Base-by-base conservation (phyloP, 371 early-diverging fungal species). In the Mucor indicus region DNA sequence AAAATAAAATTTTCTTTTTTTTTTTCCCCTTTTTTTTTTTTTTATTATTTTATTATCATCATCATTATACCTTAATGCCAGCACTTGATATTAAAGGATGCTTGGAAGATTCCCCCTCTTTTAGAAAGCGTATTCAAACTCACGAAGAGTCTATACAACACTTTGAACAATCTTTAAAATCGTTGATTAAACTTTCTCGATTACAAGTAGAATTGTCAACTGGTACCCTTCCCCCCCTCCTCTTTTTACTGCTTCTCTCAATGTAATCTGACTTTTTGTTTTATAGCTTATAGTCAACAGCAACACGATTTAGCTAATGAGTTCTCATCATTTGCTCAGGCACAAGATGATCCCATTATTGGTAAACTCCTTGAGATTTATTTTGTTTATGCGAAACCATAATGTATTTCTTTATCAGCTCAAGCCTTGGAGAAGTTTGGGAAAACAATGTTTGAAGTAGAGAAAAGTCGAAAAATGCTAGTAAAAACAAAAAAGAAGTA, bases 261-360 rank as follows among this genome's bases (percentile, higher is more conserved):
- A 24, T 17, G 5, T 27, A 19, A 38, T 17, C 17, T 46, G n/a
- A 13, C 19, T 38, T 27, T 37, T 45, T 13, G 20, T 5, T 9
- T 49, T 24, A 35, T 48, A 81, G 81, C 72, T 21, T 77, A 77
- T 44, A 74, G 79, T 41, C 53, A 69, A 30, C 75, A 69, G 22
- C 82, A 82, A 35, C 57, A 69, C 17, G 76, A 77, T 42, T 63
- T 82, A 27, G 80, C 82, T 13, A 60, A 64, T 7, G 79, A 78
- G 43, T 73, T 78, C 40, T 44, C 62, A 38, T 44, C 75, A 1
- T 69, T 82, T 55, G 75, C 79, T 3, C 72, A 72, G 32, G 69
- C 75, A 5, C 79, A 80, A 57, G 77, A 80, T 55, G 82, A 82
- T 53, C 77, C 75, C 49, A 74, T 82, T 36, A 77, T 82, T 52